Evolutionary conservation across 2,329 filamentous ascomycete genomes (phyloP).

Genomic region (Clonostachys chloroleuca): DNA sequence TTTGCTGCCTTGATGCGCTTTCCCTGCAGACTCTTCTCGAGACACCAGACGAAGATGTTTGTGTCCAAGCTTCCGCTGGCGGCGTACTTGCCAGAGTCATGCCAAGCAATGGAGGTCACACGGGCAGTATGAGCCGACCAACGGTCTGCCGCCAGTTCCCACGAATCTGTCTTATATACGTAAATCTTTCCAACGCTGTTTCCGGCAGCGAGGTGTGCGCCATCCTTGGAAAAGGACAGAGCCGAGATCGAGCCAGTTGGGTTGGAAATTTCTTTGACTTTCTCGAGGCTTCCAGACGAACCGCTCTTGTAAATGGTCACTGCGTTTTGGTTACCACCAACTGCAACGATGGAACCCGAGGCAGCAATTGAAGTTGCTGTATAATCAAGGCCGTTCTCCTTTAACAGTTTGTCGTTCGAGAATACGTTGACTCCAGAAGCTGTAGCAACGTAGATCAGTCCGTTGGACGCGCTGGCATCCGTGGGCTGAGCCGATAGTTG

Average conservation of each 20-base stretch:
- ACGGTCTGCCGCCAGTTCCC: slow-evolving; percentile 73
- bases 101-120: slow-evolving; percentile 67
- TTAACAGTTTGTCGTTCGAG: slow-evolving; percentile 56
- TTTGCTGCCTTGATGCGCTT: slow-evolving; percentile 80
- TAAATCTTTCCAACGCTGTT: slow-evolving; percentile 83
- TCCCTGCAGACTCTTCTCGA: slow-evolving; percentile 72
- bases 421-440: slow-evolving; percentile 46
- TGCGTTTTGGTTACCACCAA: slow-evolving; percentile 70
- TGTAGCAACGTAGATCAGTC: slow-evolving; percentile 53
- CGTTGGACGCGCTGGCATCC: slow-evolving; percentile 39
- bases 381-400: slow-evolving; percentile 55
- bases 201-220: slow-evolving; percentile 75
- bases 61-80: slow-evolving; percentile 87
- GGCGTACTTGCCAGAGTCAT: slow-evolving; percentile 69
- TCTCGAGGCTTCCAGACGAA: slow-evolving; percentile 49
- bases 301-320: slow-evolving; percentile 67
- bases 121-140: slow-evolving; percentile 59
- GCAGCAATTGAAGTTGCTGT: slow-evolving; percentile 70
- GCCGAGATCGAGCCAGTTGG: slow-evolving; percentile 71
- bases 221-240: slow-evolving; percentile 77
- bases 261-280: slow-evolving; percentile 56
- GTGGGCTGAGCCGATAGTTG: slow-evolving; percentile 79
- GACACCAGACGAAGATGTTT: slow-evolving; percentile 87
- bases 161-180: slow-evolving; percentile 60
- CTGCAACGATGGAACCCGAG: slow-evolving; percentile 61